Evolutionary conservation across 768 basidiomycete species (phyloP), one percentile per base, ranked within the genome.

Genomic region (Naganishia vaughanmartiniae): DNA sequence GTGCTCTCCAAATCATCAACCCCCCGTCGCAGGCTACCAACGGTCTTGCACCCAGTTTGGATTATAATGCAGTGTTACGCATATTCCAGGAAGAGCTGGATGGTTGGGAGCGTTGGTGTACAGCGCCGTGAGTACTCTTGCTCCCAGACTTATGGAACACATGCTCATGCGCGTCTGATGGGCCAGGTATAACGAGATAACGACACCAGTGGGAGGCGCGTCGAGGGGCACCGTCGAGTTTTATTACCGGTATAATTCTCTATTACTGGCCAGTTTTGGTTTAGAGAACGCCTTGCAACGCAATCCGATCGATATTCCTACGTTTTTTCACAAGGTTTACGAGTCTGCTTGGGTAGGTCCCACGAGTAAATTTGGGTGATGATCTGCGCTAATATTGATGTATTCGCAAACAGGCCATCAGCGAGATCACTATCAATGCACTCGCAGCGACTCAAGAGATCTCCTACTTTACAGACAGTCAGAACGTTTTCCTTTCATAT

Each of bases 211-310:
- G 31, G 70, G 78, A 79, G 54, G 80, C 85, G 66, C 57, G 17
- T 72, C 67, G 69, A 78, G 78, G 53, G 80, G 85, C 60, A 86
- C 87, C 51, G 84, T 86, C 31, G 83, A 86, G 73, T 94, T 93
- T 77, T 92, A 92, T 79, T 90, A 86, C 82, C 86, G 91, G 78
- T 95, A 95, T 76, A 87, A 89, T 30, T 74, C 75, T 6, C 86
- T 99, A 65, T 91, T 96, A 45, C 83, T 97, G 70, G 93, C 96
- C 78, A 95, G 94, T 0, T 99, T 99, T 75, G 95, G 95, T 14
- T 85, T 99, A 53, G 94, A 99, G 80, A 91, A 95, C 77, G 92
- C 95, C n/a, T 83, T 97, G 68, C 94, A 95, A 81, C 74, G 69
- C 57, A 75, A n/a, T 71, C 73, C 65, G 45, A 78, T 75, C 73